Evolutionary conservation across 1,284 basidiomycete species (phyloP).

Genomic region (Schizophyllum amplum): DNA sequence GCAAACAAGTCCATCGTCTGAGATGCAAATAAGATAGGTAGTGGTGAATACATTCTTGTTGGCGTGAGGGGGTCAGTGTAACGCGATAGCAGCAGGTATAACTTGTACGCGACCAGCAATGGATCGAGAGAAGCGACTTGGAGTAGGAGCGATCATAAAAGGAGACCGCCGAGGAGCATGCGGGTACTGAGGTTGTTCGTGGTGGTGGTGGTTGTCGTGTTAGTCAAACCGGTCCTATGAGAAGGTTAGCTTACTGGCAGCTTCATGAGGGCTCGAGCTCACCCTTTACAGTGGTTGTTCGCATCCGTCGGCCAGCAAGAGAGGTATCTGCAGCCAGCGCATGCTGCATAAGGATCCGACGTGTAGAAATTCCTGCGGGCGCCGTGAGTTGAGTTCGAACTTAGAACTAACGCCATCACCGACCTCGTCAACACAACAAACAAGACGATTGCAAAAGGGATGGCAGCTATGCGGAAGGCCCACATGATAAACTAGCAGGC

Average conservation of each 20-base stretch:
- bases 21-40: background rate
- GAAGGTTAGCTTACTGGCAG: background rate
- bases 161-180: background rate
- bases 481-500: constrained; percentile 50
- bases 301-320: constrained; percentile 76
- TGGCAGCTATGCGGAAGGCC: constrained; percentile 63
- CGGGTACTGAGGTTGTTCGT: background rate
- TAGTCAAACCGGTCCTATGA: background rate
- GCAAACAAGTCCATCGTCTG: background rate
- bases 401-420: background rate
- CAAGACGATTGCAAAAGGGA: constrained; percentile 70
- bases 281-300: constrained; percentile 76
- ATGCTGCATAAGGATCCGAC: constrained; percentile 78
- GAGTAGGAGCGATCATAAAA: background rate
- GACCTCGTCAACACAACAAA: constrained; percentile 66
- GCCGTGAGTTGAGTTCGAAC: background rate
- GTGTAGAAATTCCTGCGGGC: constrained; percentile 89
- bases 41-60: background rate
- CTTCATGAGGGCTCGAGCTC: constrained; percentile 26
- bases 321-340: constrained; percentile 84
- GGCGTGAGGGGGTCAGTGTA: background rate
- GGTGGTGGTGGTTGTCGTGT: background rate
- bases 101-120: background rate
- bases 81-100: background rate
- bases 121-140: background rate